A percentile compares a stretch with the other conserved stretches of the same genome.
Conservation (phyloP, 2,329 filamentous ascomycete genomes). For the Fusarium sp. region DNA sequence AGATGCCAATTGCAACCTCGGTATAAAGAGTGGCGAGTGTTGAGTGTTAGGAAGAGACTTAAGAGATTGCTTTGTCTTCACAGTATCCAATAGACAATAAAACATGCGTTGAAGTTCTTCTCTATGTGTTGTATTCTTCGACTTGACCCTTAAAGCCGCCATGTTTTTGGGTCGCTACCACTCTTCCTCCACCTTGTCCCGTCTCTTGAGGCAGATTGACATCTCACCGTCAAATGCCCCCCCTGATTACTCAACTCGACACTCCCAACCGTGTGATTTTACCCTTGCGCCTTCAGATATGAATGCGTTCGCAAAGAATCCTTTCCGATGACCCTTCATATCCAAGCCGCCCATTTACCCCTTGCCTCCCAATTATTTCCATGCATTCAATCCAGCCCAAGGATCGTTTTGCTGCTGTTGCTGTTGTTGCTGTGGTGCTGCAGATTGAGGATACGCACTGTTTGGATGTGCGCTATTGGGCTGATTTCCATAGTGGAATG, state of each 20-base stretch:
- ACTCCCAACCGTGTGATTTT: background rate
- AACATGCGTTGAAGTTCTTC: slow-evolving; percentile 30
- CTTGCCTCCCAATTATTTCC: slow-evolving; percentile 57
- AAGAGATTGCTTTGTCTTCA: background rate
- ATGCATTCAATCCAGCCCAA: slow-evolving; percentile 66
- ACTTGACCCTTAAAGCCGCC: slow-evolving; percentile 9
- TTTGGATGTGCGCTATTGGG: slow-evolving; percentile 45
- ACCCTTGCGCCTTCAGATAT: background rate
- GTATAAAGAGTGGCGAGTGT: slow-evolving; percentile 33
- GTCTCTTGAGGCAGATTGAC: slow-evolving; percentile 7
- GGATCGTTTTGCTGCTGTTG: slow-evolving; percentile 63
- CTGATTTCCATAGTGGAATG: slow-evolving; percentile 65
- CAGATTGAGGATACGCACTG: slow-evolving; percentile 51
- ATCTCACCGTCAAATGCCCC: background rate
- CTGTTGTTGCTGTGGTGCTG: slow-evolving; percentile 39
- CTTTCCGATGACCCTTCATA: background rate
- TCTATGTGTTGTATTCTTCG: slow-evolving; percentile 30
- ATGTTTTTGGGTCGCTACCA: background rate
- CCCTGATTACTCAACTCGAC: background rate
- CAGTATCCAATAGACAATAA: background rate
- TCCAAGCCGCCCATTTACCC: background rate
- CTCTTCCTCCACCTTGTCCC: slow-evolving; percentile 9
- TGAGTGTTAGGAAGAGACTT: slow-evolving; percentile 1
- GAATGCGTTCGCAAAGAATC: background rate
- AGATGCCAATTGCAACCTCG: slow-evolving; percentile 31